These are phyloP conservation scores for Cerrena zonata DNA, from an alignment of 1,284 basidiomycete species.

Conservation along the genomic window DNA sequence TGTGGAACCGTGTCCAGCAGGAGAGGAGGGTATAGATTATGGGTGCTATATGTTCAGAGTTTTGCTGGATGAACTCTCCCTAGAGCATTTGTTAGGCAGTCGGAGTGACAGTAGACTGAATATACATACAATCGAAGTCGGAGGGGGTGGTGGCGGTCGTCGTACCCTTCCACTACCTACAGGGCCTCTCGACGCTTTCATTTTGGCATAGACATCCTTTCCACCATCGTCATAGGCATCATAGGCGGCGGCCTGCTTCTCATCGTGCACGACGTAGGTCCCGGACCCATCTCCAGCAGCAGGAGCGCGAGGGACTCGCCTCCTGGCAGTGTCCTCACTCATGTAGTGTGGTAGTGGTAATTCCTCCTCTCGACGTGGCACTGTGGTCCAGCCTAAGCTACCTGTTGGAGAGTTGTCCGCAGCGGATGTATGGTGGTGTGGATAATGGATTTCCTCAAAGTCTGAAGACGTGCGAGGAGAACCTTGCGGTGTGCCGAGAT, in stretches of 20 bases:
- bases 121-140: slow-evolving; percentile 59
- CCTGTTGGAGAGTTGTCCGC: slow-evolving; percentile 20
- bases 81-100: slow-evolving; percentile 29
- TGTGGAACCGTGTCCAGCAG: slow-evolving; percentile 91
- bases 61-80: slow-evolving; percentile 77
- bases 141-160: slow-evolving; percentile 57
- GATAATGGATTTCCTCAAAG: slow-evolving; percentile 66
- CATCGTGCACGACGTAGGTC: slow-evolving; percentile 30
- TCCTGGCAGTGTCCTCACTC: slow-evolving; percentile 62
- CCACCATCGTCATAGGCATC: slow-evolving; percentile 56
- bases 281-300: slow-evolving; percentile 29
- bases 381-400: slow-evolving; percentile 31
- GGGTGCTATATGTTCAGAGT: slow-evolving; percentile 77
- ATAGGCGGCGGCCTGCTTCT: slow-evolving; percentile 19
- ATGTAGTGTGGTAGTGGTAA: slow-evolving; percentile 63
- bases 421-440: slow-evolving; percentile 32
- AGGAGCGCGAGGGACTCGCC: slow-evolving; percentile 47
- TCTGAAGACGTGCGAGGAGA: slow-evolving; percentile 47
- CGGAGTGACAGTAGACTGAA: not conserved
- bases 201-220: slow-evolving; percentile 71
- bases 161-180: slow-evolving; percentile 58
- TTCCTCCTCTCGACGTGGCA: slow-evolving; percentile 41
- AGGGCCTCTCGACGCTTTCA: slow-evolving; percentile 40
- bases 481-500: slow-evolving; percentile 54
- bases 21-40: slow-evolving; percentile 87